These are phyloP conservation scores for Rhodosorus marinus DNA, from an alignment of 23 red algal species.

Conservation along the genomic window DNA sequence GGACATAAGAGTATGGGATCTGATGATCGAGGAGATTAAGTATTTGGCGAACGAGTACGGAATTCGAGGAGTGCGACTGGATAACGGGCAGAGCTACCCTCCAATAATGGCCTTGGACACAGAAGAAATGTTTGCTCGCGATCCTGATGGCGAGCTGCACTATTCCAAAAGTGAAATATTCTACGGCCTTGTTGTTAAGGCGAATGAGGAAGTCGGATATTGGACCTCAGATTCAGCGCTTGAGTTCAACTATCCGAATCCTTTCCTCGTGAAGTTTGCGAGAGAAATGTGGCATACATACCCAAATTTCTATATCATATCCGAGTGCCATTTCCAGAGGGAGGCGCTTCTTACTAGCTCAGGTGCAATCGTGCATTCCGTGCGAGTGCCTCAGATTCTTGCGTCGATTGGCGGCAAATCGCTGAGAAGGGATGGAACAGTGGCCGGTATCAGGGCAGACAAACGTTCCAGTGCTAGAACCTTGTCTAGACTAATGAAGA, in stretches of 20 bases:
- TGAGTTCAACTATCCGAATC: constrained; percentile 82
- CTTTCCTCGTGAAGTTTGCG: constrained; percentile 75
- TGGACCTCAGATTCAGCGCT: constrained; percentile 67
- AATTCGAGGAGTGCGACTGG: constrained; percentile 71
- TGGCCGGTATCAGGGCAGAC: constrained; percentile 24
- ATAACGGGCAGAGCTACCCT: constrained; percentile 86
- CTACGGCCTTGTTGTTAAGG: constrained; percentile 57
- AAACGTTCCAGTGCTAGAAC: constrained; percentile 55
- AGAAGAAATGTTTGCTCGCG: constrained; percentile 51
- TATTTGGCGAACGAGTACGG: constrained; percentile 45
- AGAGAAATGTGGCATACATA: constrained; percentile 79
- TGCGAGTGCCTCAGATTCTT: constrained; percentile 74
- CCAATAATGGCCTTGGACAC: constrained; percentile 60
- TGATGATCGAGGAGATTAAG: constrained; percentile 65
- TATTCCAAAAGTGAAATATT: constrained; percentile 72
- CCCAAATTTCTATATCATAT: constrained; percentile 65
- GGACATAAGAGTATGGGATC: constrained; percentile 74
- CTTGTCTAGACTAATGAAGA: constrained; percentile 58
- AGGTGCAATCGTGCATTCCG: constrained; percentile 55
- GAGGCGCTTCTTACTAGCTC: constrained; percentile 47
- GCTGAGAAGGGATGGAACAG: constrained; percentile 78
- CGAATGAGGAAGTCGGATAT: constrained; percentile 85
- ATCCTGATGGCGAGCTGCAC: constrained; percentile 74
- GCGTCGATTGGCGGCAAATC: constrained; percentile 84
- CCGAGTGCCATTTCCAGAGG: constrained; percentile 92